Evolutionary conservation across 805 yeast genomes (phyloP).

Genomic region (Henningerozyma blattae): DNA sequence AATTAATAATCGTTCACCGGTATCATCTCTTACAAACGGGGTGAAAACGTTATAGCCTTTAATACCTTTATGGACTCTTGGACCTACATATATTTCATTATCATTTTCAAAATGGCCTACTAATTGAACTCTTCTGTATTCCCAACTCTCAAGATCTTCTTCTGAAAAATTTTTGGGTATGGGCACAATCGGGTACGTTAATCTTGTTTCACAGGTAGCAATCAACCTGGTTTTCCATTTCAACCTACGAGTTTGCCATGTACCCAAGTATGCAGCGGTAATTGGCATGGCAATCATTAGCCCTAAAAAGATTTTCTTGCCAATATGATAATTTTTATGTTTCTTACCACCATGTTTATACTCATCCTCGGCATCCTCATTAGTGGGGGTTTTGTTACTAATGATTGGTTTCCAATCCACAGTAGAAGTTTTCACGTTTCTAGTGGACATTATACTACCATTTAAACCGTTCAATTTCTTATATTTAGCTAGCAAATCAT

Average conservation of each 20-base stretch:
- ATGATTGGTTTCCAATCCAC: constrained; percentile 79
- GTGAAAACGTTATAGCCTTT: constrained; percentile 73
- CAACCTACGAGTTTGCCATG: constrained; percentile 84
- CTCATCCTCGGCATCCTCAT: constrained; percentile 26
- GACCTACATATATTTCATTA: constrained; percentile 87
- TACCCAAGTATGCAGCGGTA: constrained; percentile 72
- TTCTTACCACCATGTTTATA: constrained; percentile 4
- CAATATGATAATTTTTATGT: constrained; percentile 19
- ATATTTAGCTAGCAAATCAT: too few species aligned
- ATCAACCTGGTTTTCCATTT: constrained; percentile 82
- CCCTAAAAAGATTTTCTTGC: constrained; percentile 25
- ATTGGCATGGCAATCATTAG: constrained; percentile 65
- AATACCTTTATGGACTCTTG: constrained; percentile 59
- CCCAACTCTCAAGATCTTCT: constrained; percentile 58
- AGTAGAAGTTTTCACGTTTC: constrained; percentile 47
- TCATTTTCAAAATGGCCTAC: constrained; percentile 73
- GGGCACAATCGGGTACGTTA: constrained; percentile 59
- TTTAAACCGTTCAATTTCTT: too few species aligned
- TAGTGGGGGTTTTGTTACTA: constrained; percentile 27
- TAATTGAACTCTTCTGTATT: constrained; percentile 66
- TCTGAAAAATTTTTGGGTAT: constrained; percentile 68
- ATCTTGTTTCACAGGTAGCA: constrained; percentile 69
- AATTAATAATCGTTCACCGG: constrained; percentile 53
- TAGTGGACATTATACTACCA: not conserved
- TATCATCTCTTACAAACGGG: constrained; percentile 61